Percentiles rank a stretch among this genome's conserved stretches.
These are phyloP conservation scores for Rhodomyrtus psidioides DNA, from an alignment of 441 rosid species.

Conservation along the genomic window DNA sequence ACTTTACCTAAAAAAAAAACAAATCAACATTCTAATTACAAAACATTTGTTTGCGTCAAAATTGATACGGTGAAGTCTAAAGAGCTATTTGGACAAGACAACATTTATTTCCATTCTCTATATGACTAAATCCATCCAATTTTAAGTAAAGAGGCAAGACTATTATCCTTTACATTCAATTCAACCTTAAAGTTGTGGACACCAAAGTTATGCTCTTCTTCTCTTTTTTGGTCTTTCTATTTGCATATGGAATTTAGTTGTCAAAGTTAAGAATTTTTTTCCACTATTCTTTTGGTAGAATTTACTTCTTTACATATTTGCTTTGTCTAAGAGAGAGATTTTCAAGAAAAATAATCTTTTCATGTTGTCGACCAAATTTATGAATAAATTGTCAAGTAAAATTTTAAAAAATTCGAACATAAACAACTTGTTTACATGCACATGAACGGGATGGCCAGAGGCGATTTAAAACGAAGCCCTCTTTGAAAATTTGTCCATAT, in stretches of 20 bases:
- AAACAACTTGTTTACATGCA: no score
- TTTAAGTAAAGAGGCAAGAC: background rate
- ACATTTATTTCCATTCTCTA: background rate
- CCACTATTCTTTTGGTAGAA: background rate
- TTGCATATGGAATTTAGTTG: background rate
- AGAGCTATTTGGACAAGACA: background rate
- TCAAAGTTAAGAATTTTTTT: background rate
- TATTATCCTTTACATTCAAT: background rate
- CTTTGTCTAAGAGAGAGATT: background rate
- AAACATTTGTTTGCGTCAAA: background rate
- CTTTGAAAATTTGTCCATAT: no score
- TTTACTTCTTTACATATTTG: background rate
- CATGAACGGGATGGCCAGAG: no score
- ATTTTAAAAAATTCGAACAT: background rate
- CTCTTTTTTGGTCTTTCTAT: background rate
- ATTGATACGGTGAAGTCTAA: background rate
- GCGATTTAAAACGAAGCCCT: no score
- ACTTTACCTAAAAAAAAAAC: no score
- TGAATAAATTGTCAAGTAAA: background rate
- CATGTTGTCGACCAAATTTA: background rate
- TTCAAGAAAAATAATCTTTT: background rate
- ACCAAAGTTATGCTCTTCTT: background rate
- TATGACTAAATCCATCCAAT: background rate
- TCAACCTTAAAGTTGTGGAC: background rate
- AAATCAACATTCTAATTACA: background rate